Conservation (phyloP, 257 asterid species). For the Linderniella brevidens region DNA sequence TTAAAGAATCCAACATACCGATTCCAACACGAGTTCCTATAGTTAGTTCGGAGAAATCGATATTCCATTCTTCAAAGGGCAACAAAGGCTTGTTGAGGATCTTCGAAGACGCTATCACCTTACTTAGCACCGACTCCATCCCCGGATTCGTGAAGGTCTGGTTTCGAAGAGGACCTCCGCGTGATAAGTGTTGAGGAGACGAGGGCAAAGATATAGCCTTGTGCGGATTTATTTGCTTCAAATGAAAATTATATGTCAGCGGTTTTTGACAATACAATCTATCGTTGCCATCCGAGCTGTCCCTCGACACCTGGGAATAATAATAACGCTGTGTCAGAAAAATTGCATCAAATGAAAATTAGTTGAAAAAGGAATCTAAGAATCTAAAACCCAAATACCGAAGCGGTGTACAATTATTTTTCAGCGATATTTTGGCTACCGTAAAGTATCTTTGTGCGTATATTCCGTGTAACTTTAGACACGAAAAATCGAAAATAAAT, state of each 20-base stretch:
- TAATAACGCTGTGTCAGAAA: slow-evolving; percentile 6
- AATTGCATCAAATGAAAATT: not conserved
- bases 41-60: slow-evolving; percentile 65
- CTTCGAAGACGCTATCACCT: slow-evolving; percentile 62
- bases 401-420: no score
- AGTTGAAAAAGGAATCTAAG: no score
- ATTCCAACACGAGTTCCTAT: slow-evolving; percentile 84
- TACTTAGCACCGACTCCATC: slow-evolving; percentile 38
- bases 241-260: slow-evolving; percentile 22
- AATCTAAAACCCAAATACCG: no score
- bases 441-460: no score
- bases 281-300: slow-evolving; percentile 40
- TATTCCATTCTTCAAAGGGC: slow-evolving; percentile 79
- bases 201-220: slow-evolving; percentile 80
- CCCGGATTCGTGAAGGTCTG: slow-evolving; percentile 27
- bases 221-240: slow-evolving; percentile 35
- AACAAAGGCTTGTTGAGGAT: slow-evolving; percentile 58
- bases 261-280: slow-evolving; percentile 28
- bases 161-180: slow-evolving; percentile 30
- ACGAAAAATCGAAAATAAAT: no score
- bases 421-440: no score
- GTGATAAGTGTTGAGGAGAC: slow-evolving; percentile 47
- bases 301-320: slow-evolving; percentile 42
- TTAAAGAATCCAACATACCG: slow-evolving; percentile 31
- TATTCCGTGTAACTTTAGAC: no score